A percentile compares a stretch with the other conserved stretches of the same genome.
phyloP scores from a whole-genome alignment of 768 basidiomycete genomes.

The Termitomyces sp. region DNA sequence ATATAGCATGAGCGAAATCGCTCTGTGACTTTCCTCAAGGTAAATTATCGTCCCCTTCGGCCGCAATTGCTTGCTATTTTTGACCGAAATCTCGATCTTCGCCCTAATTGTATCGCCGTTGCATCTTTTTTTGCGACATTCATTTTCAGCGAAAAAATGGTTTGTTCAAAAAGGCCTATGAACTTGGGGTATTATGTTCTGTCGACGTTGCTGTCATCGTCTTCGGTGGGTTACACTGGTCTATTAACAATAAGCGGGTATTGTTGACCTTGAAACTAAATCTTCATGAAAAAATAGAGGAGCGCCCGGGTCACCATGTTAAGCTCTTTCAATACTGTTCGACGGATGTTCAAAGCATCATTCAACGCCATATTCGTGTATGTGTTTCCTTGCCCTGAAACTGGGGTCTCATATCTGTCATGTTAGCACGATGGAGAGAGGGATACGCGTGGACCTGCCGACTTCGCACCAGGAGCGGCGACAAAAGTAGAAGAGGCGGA shows the following conservation, averaged over 20 bases:
- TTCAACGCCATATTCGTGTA: slow-evolving; percentile 60
- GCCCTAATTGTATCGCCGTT: slow-evolving; percentile 24
- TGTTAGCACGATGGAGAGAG: slow-evolving; percentile 46
- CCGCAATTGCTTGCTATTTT: slow-evolving; percentile 52
- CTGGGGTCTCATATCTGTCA: slow-evolving; percentile 3
- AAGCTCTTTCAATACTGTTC: slow-evolving; percentile 86
- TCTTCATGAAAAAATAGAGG: slow-evolving; percentile 52
- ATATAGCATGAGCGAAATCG: slow-evolving; percentile 88
- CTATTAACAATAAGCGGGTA: not conserved
- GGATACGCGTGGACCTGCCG: slow-evolving; percentile 41
- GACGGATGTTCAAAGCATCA: slow-evolving; percentile 61
- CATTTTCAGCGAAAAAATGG: slow-evolving; percentile 78
- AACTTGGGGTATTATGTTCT: slow-evolving; percentile 84
- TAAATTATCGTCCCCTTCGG: slow-evolving; percentile 23
- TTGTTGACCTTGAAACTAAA: slow-evolving; percentile 18
- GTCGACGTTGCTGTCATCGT: slow-evolving; percentile 89
- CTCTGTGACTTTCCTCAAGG: slow-evolving; percentile 89
- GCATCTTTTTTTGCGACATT: slow-evolving; percentile 1
- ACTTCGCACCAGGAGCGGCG: slow-evolving; percentile 36
- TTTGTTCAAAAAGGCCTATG: slow-evolving; percentile 89
- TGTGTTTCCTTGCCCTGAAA: slow-evolving; percentile 13
- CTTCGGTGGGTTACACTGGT: slow-evolving; percentile 41
- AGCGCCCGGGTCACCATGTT: slow-evolving; percentile 71
- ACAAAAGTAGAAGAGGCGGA: slow-evolving; percentile 31
- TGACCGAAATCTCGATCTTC: slow-evolving; percentile 42